These are phyloP conservation scores for Castanea crenata DNA, from an alignment of 306 rosid genomes.

Conservation along the genomic window DNA sequence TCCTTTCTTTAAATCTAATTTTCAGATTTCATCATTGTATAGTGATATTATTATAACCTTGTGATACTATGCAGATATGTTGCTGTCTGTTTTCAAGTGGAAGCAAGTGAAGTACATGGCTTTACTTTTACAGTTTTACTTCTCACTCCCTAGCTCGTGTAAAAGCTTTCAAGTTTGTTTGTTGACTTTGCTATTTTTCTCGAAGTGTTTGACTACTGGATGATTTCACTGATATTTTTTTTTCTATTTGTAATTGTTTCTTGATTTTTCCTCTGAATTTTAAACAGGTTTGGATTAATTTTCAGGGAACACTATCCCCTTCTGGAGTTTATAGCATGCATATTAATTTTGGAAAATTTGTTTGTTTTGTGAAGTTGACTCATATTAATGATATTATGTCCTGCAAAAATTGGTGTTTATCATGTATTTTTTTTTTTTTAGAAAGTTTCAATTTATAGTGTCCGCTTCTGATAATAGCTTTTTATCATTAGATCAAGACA, in stretches of 20 bases:
- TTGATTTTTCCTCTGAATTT: background rate
- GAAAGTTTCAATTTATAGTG: too few species aligned
- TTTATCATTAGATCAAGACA: too few species aligned
- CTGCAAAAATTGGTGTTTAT: too few species aligned
- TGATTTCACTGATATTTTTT: too few species aligned
- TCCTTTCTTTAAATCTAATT: background rate
- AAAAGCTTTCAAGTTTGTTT: background rate
- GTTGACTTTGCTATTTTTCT: background rate
- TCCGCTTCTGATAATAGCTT: too few species aligned
- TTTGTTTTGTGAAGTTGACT: background rate
- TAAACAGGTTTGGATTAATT: background rate
- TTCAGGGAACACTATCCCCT: background rate
- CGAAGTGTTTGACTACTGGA: background rate
- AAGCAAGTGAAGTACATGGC: conserved; percentile 5
- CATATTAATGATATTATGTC: too few species aligned
- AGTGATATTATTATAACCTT: background rate
- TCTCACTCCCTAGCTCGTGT: background rate
- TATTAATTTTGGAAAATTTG: background rate
- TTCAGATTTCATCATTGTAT: background rate
- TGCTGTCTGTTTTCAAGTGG: conserved; percentile 29
- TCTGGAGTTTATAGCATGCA: background rate
- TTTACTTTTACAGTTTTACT: background rate
- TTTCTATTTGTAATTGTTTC: background rate
- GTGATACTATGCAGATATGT: conserved; percentile 26
- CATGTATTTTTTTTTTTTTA: too few species aligned